Evolutionary conservation across 495 filamentous ascomycete genomes (phyloP), one percentile per base, ranked within the genome.

Genomic region (Aspergillus ellipticus): DNA sequence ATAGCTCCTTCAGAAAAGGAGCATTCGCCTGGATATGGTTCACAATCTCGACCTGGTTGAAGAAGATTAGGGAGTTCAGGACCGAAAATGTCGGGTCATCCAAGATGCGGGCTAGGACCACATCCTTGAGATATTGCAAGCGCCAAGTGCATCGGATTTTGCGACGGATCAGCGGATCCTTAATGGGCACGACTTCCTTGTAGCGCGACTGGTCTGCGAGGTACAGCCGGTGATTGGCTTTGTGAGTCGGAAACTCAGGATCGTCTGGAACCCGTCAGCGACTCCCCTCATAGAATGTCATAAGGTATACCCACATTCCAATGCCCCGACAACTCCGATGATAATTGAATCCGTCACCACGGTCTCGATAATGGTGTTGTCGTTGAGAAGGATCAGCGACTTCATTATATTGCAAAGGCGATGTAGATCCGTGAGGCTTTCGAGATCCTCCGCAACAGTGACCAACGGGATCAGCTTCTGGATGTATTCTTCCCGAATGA

Each of bases 21-120:
- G 73, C 77, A 61, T 93, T 96, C 15, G 76, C 75, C 69, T 97
- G 92, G 21, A 98, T 80, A 72, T 97, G 89, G 62, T 90, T 87
- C 45, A 97, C 87, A 65, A 98, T 97, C 64, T 98, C 94, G 59
- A 97, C 92, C 75, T 98, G 94, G 69, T 97, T 92, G 80, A 92
- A 98, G 77, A 96, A 98, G 54, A 98, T 98, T 65, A 97, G 80
- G 42, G 91, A 96, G 76, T 97, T 98, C 53, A 98, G 85, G 28
- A 97, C 93, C 15, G 90, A 94, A 64, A 97, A 98, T 26, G 94
- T 98, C 53, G 93, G 94, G 66, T 98, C 94, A 70, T 98, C 94
- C 39, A 98, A 79, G 55, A 97, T 97, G 46, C 94, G 85, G 21
- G 94, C 94, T 41, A 98, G 81, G 5, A 98, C 94, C 49, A 98